A percentile compares a stretch with the other conserved stretches of the same genome.
phyloP scores from a whole-genome alignment of 208 protist genomes.

The Tritrichomonas foetus region DNA sequence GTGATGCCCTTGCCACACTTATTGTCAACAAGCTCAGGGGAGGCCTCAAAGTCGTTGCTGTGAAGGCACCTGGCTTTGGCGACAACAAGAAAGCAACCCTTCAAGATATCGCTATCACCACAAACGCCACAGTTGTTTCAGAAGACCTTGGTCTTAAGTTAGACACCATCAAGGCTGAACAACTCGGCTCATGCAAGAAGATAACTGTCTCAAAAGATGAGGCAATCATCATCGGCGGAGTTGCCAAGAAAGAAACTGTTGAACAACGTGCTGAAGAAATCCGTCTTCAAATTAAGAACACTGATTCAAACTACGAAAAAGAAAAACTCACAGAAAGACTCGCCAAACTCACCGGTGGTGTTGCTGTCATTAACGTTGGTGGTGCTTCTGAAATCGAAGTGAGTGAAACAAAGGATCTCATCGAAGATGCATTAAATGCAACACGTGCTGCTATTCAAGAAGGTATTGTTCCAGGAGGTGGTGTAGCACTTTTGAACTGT shows the following conservation, averaged over 20 bases:
- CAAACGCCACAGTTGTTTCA: conserved; percentile 77
- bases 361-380: conserved; percentile 71
- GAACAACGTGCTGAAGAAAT: conserved; percentile 81
- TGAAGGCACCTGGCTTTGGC: conserved; percentile 97
- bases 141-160: conserved; percentile 77
- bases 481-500: conserved; percentile 83
- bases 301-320: conserved; percentile 82
- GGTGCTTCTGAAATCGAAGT: conserved; percentile 96
- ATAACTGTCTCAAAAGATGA: conserved; percentile 87
- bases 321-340: conserved; percentile 93
- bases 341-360: conserved; percentile 87
- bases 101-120: conserved; percentile 95
- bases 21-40: conserved; percentile 81
- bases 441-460: conserved; percentile 95
- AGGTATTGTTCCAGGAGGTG: conserved; percentile 95
- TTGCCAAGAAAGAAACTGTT: conserved; percentile 72
- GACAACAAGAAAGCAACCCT: conserved; percentile 93
- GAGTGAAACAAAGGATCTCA: conserved; percentile 96
- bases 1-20: conserved; percentile 85
- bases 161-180: conserved; percentile 52
- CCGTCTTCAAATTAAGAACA: conserved; percentile 69
- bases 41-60: conserved; percentile 62
- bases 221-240: conserved; percentile 89
- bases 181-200: conserved; percentile 65
- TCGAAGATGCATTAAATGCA: conserved; percentile 94